Percentiles rank a stretch among this genome's conserved stretches.
phyloP scores from a whole-genome alignment of 2,329 filamentous ascomycete genomes.

The Pseudogymnoascus sp. region DNA sequence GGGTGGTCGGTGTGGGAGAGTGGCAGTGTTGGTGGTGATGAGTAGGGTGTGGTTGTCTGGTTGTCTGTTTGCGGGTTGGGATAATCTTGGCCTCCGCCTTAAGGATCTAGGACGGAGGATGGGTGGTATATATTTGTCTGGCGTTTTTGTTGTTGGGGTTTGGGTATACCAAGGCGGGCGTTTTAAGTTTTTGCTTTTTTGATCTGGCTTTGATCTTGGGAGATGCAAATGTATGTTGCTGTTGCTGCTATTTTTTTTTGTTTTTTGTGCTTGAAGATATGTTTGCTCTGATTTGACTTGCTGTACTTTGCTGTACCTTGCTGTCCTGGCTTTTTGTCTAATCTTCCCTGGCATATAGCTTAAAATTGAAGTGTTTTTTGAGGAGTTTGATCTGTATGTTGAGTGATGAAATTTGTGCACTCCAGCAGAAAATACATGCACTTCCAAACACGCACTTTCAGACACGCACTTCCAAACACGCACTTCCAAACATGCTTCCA shows the following conservation, averaged over 20 bases:
- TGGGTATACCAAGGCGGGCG: constrained; percentile 3
- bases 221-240: background rate
- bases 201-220: background rate
- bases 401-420: background rate
- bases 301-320: background rate
- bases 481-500: no score
- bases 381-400: background rate
- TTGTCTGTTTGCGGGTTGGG: background rate
- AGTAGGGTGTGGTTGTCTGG: constrained; percentile 11
- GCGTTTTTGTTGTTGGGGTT: background rate
- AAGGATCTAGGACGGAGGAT: background rate
- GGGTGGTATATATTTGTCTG: constrained; percentile 3
- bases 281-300: background rate
- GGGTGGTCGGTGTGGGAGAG: constrained; percentile 65
- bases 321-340: background rate
- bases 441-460: background rate
- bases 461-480: no score
- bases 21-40: constrained; percentile 50
- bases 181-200: background rate
- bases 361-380: background rate
- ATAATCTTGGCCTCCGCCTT: background rate
- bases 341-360: constrained; percentile 7
- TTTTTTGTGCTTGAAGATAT: background rate
- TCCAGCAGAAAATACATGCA: background rate
- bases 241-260: background rate